phyloP scores from a whole-genome alignment of 2,329 filamentous ascomycete genomes.

The Alternaria metachromatica region DNA sequence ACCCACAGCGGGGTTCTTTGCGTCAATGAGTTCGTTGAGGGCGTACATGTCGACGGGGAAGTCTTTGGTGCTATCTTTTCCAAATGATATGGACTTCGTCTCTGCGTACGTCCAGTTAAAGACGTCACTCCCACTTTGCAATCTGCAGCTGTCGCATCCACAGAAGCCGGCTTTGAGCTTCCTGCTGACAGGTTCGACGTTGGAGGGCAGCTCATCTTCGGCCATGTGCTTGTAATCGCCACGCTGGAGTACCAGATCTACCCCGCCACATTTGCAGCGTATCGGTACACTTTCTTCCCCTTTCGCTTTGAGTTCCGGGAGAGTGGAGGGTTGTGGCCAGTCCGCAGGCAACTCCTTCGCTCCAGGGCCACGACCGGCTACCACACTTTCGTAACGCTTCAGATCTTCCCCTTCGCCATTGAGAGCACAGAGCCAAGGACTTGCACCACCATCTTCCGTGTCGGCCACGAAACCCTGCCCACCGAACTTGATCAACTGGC shows the following conservation, averaged over 20 bases:
- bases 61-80: not conserved
- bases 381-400: constrained; percentile 21
- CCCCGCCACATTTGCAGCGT: constrained; percentile 57
- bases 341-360: constrained; percentile 33
- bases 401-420: constrained; percentile 43
- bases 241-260: constrained; percentile 51
- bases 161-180: constrained; percentile 53
- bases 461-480: constrained; percentile 58
- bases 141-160: constrained; percentile 58
- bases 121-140: constrained; percentile 53
- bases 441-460: constrained; percentile 61
- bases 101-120: constrained; percentile 56
- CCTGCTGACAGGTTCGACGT: constrained; percentile 53
- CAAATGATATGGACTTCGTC: constrained; percentile 51
- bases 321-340: constrained; percentile 34
- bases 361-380: constrained; percentile 9
- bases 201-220: constrained; percentile 49
- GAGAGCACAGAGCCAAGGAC: constrained; percentile 52
- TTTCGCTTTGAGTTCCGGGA: constrained; percentile 20
- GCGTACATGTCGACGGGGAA: constrained; percentile 43
- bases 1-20: constrained; percentile 49
- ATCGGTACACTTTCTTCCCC: constrained; percentile 44
- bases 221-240: constrained; percentile 35
- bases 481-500: constrained; percentile 33
- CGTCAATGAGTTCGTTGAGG: constrained; percentile 48